Base-by-base conservation (phyloP, 768 basidiomycete genomes). In the Melanogaster broomeanus region DNA sequence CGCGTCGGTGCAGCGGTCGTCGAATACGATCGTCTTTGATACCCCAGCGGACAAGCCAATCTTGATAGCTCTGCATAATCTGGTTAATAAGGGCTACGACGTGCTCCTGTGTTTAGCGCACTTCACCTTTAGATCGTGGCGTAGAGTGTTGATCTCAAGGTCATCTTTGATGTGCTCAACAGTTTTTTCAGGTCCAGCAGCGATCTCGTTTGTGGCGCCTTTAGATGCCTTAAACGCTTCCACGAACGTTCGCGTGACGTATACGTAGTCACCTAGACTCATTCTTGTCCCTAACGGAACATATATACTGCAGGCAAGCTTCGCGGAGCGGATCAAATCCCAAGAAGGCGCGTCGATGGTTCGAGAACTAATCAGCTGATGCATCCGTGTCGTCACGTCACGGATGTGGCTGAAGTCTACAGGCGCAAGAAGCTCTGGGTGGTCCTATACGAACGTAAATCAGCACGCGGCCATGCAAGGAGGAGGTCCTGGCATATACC, bases 11-110 rank as follows among this genome's bases (percentile, higher is more conserved):
- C 16, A 89, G 73, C 5, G 85, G 85, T 35, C 80, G 78, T 40
- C 89, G 82, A 45, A 93, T 82, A 35, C 93, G 83, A 66, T 94
- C 91, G 59, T 95, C 93, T 65, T 90, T 94, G 66, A 95, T 78
- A 15, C 87, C 82, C 72, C 79, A 81, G 25, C 67, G 67, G 27
- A 78, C 72, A 18, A 95, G 78, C 44, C 80, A 74, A 64, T 90
- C 83, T 73, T 93, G 90, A 61, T 93, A 91, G 1, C 61, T 71
- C 90, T 91, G 62, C 13, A 30, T 35, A 38, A 10, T 11, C 16
- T 19, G 19, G 34, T 58, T 11, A 61, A 45, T 33, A 21, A 30
- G 18, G 19, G 30, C 16, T 28, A 31, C 15, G 31, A 12, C 11
- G 31, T 12, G 9, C 41, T n/a, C 24, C 2, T 30, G 18, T 33